A percentile compares a stretch with the other conserved stretches of the same genome.
phyloP scores from a whole-genome alignment of 352 stramenopile species.

The Pythium sp. region DNA sequence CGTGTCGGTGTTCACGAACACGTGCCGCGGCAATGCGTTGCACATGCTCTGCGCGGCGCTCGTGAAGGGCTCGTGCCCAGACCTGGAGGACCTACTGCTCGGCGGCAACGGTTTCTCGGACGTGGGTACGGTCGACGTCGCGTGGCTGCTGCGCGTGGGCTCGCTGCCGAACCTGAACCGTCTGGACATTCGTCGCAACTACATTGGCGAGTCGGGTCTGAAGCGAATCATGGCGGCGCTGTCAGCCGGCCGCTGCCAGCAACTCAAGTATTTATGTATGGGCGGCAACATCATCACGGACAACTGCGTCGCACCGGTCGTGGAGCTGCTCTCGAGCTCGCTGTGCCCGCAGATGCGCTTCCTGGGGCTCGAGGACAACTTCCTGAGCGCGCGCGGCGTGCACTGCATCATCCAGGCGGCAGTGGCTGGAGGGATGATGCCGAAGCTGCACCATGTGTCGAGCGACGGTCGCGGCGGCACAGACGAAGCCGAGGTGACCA shows the following conservation, averaged over 20 bases:
- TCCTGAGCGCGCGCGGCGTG: conserved; percentile 59
- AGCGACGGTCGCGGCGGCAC: conserved; percentile 30
- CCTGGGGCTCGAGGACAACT: conserved; percentile 79
- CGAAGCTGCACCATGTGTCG: conserved; percentile 47
- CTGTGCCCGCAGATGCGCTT: conserved; percentile 57
- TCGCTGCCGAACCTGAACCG: conserved; percentile 35
- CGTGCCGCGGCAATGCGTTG: conserved; percentile 45
- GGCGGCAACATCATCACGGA: conserved; percentile 82
- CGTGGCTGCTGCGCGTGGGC: conserved; percentile 35
- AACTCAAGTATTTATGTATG: conserved; percentile 71
- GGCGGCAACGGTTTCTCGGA: conserved; percentile 69
- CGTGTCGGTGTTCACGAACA: conserved; percentile 74
- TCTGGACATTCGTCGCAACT: conserved; percentile 67
- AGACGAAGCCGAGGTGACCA: background rate
- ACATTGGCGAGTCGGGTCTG: conserved; percentile 63
- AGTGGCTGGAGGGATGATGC: conserved; percentile 37
- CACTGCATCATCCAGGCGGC: conserved; percentile 63
- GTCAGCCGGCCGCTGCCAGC: conserved; percentile 17
- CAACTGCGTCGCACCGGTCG: conserved; percentile 58
- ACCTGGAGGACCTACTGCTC: conserved; percentile 53
- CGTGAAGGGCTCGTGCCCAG: conserved; percentile 41
- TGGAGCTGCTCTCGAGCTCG: conserved; percentile 34
- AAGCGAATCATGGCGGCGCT: conserved; percentile 39
- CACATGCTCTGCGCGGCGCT: conserved; percentile 42
- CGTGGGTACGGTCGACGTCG: conserved; percentile 47